A percentile compares a stretch with the other conserved stretches of the same genome.
Conservation (phyloP, 1,284 basidiomycete genomes). For the Boletellus deceptivus region DNA sequence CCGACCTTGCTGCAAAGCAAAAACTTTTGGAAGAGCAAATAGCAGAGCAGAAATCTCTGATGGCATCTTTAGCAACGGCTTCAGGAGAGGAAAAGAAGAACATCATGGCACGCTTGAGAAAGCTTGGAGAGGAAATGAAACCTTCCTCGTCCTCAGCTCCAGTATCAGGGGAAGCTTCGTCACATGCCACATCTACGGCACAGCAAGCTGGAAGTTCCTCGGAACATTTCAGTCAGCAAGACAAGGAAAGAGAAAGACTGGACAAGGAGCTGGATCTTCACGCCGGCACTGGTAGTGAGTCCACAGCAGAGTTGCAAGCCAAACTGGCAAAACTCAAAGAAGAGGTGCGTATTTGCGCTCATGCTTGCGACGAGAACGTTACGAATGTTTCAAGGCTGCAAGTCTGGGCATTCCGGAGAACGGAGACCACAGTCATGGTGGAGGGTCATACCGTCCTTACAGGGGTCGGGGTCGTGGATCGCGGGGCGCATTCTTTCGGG, state of each 20-base stretch:
- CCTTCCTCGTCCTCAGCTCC: slow-evolving; percentile 33
- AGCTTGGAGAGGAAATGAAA: slow-evolving; percentile 81
- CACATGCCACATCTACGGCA: slow-evolving; percentile 19
- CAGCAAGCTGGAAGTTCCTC: slow-evolving; percentile 24
- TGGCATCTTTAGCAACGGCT: slow-evolving; percentile 67
- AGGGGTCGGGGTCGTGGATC: slow-evolving; percentile 71
- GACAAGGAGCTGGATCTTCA: slow-evolving; percentile 76
- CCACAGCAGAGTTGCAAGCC: slow-evolving; percentile 71
- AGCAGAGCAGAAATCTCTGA: slow-evolving; percentile 85
- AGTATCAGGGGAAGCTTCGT: slow-evolving; percentile 28
- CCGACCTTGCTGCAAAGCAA: slow-evolving; percentile 68
- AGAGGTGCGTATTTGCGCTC: slow-evolving; percentile 53
- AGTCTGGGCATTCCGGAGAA: slow-evolving; percentile 71
- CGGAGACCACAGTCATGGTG: slow-evolving; percentile 36
- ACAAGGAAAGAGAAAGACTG: slow-evolving; percentile 56
- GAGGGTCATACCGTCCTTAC: slow-evolving; percentile 59
- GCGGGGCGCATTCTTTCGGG: slow-evolving; percentile 57
- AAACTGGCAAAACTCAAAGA: slow-evolving; percentile 81
- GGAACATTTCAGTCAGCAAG: slow-evolving; percentile 14
- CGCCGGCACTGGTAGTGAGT: slow-evolving; percentile 47
- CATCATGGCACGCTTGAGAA: slow-evolving; percentile 76
- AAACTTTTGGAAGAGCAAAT: slow-evolving; percentile 81
- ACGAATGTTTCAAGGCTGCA: slow-evolving; percentile 53
- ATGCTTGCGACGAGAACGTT: background rate
- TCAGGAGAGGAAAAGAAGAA: slow-evolving; percentile 75